A percentile compares a stretch with the other conserved stretches of the same genome.
These are phyloP conservation scores for Chrysanthemum seticuspe DNA, from an alignment of 129 eudicot genomes.

Conservation along the genomic window DNA sequence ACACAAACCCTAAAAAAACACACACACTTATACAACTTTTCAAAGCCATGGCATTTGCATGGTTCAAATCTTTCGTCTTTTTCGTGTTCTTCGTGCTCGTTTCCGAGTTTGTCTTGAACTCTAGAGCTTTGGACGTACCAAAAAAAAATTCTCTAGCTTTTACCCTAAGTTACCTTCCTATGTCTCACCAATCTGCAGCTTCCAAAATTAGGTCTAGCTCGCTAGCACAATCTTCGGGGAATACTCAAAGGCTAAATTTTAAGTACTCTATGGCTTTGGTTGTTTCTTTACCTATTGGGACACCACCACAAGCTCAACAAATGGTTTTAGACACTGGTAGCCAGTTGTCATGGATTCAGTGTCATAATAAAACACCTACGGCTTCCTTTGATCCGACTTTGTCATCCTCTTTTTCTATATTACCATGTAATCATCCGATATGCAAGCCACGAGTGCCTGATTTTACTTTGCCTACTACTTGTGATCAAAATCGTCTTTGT, in stretches of 20 bases:
- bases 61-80: background rate
- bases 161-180: conserved; percentile 41
- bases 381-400: conserved; percentile 72
- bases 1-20: too few relatives aligned
- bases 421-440: conserved; percentile 74
- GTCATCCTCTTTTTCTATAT: conserved; percentile 73
- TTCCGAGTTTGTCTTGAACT: background rate
- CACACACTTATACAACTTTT: too few relatives aligned
- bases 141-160: conserved; percentile 40
- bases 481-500: conserved; percentile 76
- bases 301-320: conserved; percentile 80
- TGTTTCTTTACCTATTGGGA: conserved; percentile 69
- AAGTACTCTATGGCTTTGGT: conserved; percentile 77
- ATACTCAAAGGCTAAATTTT: conserved; percentile 45
- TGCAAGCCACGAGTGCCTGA: conserved; percentile 82
- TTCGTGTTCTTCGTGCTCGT: background rate
- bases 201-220: conserved; percentile 17
- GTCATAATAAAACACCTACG: conserved; percentile 59
- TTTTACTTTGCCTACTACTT: conserved; percentile 72
- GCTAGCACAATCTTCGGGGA: background rate
- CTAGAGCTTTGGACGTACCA: conserved; percentile 25
- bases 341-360: conserved; percentile 89
- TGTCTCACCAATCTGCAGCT: conserved; percentile 42
- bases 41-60: conserved; percentile 3
- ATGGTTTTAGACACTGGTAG: conserved; percentile 87